Evolutionary conservation across 2,329 filamentous ascomycete species (phyloP).

Genomic region (Colletotrichum sp.): DNA sequence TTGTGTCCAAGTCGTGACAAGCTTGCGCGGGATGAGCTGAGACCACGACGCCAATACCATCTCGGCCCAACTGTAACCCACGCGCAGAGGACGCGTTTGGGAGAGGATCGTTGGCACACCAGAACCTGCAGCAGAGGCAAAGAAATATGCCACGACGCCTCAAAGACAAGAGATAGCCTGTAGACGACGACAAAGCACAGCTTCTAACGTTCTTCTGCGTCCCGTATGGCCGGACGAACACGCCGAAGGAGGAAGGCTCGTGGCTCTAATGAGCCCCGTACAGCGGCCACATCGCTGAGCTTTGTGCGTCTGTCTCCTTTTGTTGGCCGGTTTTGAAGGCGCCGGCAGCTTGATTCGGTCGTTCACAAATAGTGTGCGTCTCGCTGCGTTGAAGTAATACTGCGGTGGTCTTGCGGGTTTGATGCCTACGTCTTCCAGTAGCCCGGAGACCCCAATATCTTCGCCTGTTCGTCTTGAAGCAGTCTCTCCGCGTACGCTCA

Average conservation of each 20-base stretch:
- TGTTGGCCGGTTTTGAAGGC: background rate
- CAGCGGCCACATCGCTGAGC: background rate
- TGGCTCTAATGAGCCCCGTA: background rate
- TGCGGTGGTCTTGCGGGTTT: too few relatives aligned
- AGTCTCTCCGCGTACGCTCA: too few relatives aligned
- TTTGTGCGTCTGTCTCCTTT: background rate
- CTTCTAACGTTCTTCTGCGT: background rate
- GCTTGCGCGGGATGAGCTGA: background rate
- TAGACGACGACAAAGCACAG: background rate
- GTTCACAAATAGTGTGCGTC: too few relatives aligned
- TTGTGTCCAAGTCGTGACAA: background rate
- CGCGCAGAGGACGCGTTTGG: rapidly evolving
- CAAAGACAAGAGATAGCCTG: background rate
- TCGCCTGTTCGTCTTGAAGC: too few relatives aligned
- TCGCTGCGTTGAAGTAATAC: too few relatives aligned
- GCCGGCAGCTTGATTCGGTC: too few relatives aligned
- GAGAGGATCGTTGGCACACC: background rate
- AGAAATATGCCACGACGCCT: background rate
- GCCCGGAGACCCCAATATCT: too few relatives aligned
- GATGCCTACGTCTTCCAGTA: too few relatives aligned
- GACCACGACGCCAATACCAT: background rate
- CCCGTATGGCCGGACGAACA: background rate
- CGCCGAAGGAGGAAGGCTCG: background rate
- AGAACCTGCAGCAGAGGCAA: background rate
- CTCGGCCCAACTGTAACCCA: background rate